Evolutionary conservation across 2,329 filamentous ascomycete genomes (phyloP).

Genomic region (Neofusicoccum kwambonambiense): DNA sequence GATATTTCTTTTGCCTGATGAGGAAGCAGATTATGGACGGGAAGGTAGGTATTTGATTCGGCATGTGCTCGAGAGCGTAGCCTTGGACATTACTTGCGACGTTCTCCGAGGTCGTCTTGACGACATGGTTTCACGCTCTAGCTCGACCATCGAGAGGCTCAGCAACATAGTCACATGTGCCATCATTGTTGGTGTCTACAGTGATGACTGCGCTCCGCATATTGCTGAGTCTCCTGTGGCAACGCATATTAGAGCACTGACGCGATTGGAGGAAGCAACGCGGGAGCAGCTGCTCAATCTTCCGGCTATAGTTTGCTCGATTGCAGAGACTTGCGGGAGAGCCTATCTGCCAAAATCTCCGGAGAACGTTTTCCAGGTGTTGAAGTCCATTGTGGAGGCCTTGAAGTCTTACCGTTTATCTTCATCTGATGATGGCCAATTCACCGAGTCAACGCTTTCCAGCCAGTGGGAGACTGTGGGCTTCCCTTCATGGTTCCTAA

Average conservation of each 20-base stretch:
- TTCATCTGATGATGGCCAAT: conserved; percentile 25
- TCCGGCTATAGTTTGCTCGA: conserved; percentile 1
- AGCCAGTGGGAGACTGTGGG: conserved; percentile 35
- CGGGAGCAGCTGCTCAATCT: not conserved
- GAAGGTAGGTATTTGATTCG: conserved; percentile 22
- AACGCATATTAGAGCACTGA: not conserved
- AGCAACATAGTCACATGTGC: conserved; percentile 5
- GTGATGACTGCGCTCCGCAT: not conserved
- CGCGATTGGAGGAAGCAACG: not conserved
- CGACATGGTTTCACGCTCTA: not conserved
- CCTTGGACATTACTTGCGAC: not conserved
- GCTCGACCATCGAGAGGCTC: not conserved
- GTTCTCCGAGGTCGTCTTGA: not conserved
- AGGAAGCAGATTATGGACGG: conserved; percentile 28
- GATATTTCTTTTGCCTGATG: conserved; percentile 23
- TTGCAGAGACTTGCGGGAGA: conserved; percentile 7
- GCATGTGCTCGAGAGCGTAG: not conserved
- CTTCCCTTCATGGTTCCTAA: conserved; percentile 31
- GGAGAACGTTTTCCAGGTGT: not conserved
- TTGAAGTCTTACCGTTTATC: conserved; percentile 22
- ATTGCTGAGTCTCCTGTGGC: not conserved
- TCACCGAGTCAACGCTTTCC: conserved; percentile 34
- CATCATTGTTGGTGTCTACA: not conserved
- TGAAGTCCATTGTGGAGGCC: not conserved
- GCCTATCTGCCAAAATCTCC: not conserved